Conservation (phyloP, 225 moss, liverwort and hornwort genomes). For the Sphagnum contortum region DNA sequence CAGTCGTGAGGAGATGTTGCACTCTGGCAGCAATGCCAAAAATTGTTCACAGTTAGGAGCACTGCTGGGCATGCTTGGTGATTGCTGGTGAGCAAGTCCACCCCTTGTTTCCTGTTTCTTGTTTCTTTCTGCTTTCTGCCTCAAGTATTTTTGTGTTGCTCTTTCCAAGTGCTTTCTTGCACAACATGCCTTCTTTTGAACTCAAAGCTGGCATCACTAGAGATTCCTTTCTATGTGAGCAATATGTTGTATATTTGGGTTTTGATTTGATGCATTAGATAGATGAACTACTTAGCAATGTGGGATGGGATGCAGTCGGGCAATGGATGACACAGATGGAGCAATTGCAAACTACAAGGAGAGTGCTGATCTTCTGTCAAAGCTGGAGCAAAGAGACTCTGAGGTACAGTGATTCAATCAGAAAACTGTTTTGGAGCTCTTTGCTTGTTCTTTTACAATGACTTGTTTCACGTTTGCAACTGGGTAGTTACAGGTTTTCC, state of each 20-base stretch:
- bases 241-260: too few relatives aligned
- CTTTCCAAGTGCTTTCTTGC: too few relatives aligned
- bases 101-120: not conserved
- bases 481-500: too few relatives aligned
- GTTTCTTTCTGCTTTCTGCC: not conserved
- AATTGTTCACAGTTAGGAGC: slow-evolving; percentile 82
- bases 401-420: slow-evolving; percentile 45
- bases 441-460: not conserved
- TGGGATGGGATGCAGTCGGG: slow-evolving; percentile 45
- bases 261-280: too few relatives aligned
- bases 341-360: slow-evolving; percentile 71
- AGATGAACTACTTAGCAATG: too few relatives aligned
- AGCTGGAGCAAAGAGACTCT: slow-evolving; percentile 44
- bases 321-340: slow-evolving; percentile 61
- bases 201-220: too few relatives aligned
- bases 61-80: slow-evolving; percentile 95
- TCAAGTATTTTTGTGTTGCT: not conserved
- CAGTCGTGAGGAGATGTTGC: slow-evolving; percentile 64
- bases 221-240: too few relatives aligned
- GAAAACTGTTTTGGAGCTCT: not conserved
- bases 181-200: too few relatives aligned
- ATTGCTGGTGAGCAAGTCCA: slow-evolving; percentile 61
- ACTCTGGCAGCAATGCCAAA: slow-evolving; percentile 39
- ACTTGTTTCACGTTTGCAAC: too few relatives aligned
- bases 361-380: slow-evolving; percentile 62